Conservation (phyloP, 306 rosid genomes). For the Sphenostylis stenocarpa region DNA sequence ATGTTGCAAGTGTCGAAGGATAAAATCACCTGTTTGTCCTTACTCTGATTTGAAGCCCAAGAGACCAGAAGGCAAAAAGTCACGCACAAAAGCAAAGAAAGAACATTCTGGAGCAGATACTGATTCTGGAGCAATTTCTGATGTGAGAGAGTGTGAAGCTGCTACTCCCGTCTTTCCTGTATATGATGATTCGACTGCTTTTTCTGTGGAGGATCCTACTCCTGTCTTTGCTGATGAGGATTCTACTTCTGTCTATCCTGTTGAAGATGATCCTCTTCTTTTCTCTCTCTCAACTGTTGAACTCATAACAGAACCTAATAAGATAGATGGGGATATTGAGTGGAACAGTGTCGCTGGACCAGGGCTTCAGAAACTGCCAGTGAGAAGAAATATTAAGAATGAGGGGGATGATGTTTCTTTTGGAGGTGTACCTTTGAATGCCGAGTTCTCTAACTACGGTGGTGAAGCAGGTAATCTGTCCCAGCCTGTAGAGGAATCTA, state of each 20-base stretch:
- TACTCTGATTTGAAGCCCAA: conserved; percentile 49
- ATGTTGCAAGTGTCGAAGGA: conserved; percentile 96
- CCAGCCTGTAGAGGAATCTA: conserved; percentile 36
- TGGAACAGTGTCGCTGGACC: conserved; percentile 57
- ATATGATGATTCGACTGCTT: conserved; percentile 52
- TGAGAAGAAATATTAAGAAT: conserved; percentile 72
- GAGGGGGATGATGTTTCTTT: conserved; percentile 68
- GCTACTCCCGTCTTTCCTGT: conserved; percentile 56
- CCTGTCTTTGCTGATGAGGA: conserved; percentile 59
- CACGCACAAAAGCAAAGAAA: conserved; percentile 50
- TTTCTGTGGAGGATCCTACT: conserved; percentile 54
- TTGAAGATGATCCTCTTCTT: conserved; percentile 71
- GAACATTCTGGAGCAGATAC: conserved; percentile 53
- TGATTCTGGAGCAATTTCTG: conserved; percentile 51
- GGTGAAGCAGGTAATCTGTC: conserved; percentile 35
- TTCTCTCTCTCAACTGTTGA: conserved; percentile 69
- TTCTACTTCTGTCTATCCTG: conserved; percentile 62
- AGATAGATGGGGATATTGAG: conserved; percentile 52
- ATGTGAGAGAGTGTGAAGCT: conserved; percentile 53
- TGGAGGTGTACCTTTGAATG: conserved; percentile 37
- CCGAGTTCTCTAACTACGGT: conserved; percentile 32
- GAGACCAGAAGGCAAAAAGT: conserved; percentile 45
- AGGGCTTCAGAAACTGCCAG: conserved; percentile 74
- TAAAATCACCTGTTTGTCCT: conserved; percentile 87
- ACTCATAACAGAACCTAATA: conserved; percentile 57